Evolutionary conservation across 2,329 filamentous ascomycete species (phyloP).

Genomic region (Fusarium temperatum): DNA sequence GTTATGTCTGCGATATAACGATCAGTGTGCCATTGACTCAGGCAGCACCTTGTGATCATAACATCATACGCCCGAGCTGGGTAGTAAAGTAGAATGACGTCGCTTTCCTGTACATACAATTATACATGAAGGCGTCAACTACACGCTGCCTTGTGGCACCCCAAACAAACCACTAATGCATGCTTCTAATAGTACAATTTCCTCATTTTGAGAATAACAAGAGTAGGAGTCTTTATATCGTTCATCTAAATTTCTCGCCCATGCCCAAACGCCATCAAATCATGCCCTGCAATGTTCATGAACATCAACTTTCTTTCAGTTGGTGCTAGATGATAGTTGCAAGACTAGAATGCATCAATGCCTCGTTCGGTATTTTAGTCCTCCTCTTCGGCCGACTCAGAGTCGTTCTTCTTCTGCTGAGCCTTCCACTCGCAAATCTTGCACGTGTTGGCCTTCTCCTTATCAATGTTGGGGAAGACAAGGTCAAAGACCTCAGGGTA

Average conservation of each 20-base stretch:
- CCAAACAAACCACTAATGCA: slow-evolving; percentile 33
- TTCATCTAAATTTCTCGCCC: slow-evolving; percentile 43
- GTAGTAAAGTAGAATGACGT: slow-evolving; percentile 21
- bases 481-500: slow-evolving; percentile 93
- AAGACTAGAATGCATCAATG: slow-evolving; percentile 1
- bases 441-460: slow-evolving; percentile 77
- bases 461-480: slow-evolving; percentile 85
- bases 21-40: not conserved
- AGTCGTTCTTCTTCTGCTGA: slow-evolving; percentile 51
- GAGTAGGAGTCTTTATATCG: slow-evolving; percentile 45
- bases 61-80: not conserved
- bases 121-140: slow-evolving; percentile 36
- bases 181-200: slow-evolving; percentile 44
- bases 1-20: not conserved
- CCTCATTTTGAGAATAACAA: slow-evolving; percentile 39
- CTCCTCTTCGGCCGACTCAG: slow-evolving; percentile 49
- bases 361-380: slow-evolving; percentile 40
- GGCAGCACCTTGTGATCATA: not conserved
- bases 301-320: not conserved
- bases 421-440: slow-evolving; percentile 66
- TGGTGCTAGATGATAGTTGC: not conserved
- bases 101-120: slow-evolving; percentile 41
- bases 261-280: slow-evolving; percentile 43
- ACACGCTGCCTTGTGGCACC: slow-evolving; percentile 23
- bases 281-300: slow-evolving; percentile 21